Percentiles rank a stretch among this genome's conserved stretches.
These are phyloP conservation scores for Kluyveromyces wickerhamii DNA, from an alignment of 805 yeast genomes.

Conservation along the genomic window DNA sequence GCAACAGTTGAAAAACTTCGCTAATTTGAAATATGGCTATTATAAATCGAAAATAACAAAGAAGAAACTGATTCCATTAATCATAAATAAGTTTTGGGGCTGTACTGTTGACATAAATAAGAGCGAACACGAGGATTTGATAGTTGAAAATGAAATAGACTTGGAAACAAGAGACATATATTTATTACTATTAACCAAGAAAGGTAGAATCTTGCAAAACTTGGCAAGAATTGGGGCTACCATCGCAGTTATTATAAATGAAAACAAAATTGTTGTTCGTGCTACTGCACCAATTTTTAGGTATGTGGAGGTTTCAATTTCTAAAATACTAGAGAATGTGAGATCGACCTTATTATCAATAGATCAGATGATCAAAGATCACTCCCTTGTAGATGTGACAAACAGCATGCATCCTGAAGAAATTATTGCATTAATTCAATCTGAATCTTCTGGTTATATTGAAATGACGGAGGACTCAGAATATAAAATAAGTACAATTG, in stretches of 20 bases:
- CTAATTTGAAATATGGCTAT: conserved; percentile 7
- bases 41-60: conserved; percentile 8
- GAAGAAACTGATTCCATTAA: conserved; percentile 7
- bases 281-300: conserved; percentile 19
- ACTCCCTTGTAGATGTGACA: conserved; percentile 7
- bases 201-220: conserved; percentile 28
- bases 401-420: conserved; percentile 8
- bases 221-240: conserved; percentile 26
- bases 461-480: conserved; percentile 13
- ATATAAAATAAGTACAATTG: conserved; percentile 23
- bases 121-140: conserved; percentile 17
- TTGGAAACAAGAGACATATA: conserved; percentile 20
- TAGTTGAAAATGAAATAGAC: conserved; percentile 18
- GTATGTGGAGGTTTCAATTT: conserved; percentile 25
- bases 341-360: conserved; percentile 13
- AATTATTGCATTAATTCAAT: conserved; percentile 16
- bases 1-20: conserved; percentile 21
- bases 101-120: conserved; percentile 11
- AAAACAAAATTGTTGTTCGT: conserved; percentile 21
- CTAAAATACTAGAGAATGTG: conserved; percentile 24
- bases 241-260: conserved; percentile 21
- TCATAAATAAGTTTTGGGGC: conserved; percentile 7
- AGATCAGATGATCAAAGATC: conserved; percentile 12
- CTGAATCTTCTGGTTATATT: conserved; percentile 17
- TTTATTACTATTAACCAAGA: conserved; percentile 24